Conservation (phyloP, 176 grass and related monocot genomes). For the Otatea glauca region DNA sequence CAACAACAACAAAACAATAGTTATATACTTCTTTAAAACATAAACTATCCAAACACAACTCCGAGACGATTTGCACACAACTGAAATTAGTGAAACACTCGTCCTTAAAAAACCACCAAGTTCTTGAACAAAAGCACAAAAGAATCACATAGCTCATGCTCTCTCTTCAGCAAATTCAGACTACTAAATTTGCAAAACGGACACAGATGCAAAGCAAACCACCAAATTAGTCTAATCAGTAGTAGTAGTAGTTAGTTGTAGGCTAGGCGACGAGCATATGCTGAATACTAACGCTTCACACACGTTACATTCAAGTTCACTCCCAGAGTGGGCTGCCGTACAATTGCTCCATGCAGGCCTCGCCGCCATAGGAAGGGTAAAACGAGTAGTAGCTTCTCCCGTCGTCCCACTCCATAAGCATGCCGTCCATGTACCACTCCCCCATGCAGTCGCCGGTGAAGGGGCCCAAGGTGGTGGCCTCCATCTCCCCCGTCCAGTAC, state of each 20-base stretch:
- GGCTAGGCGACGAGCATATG: background rate
- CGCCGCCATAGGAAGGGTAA: constrained; percentile 29
- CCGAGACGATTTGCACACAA: background rate
- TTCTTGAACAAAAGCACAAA: background rate
- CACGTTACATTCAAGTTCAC: background rate
- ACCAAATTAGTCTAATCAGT: background rate
- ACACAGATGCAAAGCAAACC: background rate
- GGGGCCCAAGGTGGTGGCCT: constrained; percentile 12
- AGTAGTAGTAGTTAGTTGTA: background rate
- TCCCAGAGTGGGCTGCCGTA: constrained; percentile 54
- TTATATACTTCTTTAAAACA: background rate
- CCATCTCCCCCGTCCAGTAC: constrained; percentile 55
- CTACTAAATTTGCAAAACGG: background rate
- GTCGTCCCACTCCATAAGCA: constrained; percentile 51
- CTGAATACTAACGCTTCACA: background rate
- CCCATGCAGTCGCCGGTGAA: constrained; percentile 40
- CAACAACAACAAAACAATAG: background rate
- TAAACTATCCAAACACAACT: constrained; percentile 7
- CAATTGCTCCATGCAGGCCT: constrained; percentile 41
- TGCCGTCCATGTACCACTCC: constrained; percentile 63
- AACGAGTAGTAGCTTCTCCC: constrained; percentile 33
- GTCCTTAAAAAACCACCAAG: background rate
- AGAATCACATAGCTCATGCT: background rate
- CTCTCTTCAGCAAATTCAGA: constrained; percentile 29
- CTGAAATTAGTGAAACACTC: background rate